Percentiles rank a stretch among this genome's conserved stretches.
phyloP scores from a whole-genome alignment of 192 early-diverging fungal species.

The Linnemannia schmuckeri region DNA sequence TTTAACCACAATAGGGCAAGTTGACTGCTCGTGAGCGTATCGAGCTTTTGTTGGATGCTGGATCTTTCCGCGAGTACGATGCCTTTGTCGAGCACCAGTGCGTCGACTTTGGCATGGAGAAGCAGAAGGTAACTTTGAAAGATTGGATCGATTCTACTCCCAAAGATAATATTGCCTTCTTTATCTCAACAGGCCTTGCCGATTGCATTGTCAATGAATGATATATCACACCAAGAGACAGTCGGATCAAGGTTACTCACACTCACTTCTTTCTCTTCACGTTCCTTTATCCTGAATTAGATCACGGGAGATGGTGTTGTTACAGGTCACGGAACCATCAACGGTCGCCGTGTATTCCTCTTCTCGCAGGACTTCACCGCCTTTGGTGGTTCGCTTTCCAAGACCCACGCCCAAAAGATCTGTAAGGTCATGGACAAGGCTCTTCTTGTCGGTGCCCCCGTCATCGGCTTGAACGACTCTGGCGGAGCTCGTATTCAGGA shows the following conservation, averaged over 20 bases:
- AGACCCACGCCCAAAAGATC: conserved; percentile 91
- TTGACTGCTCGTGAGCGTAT: conserved; percentile 94
- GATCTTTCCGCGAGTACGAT: conserved; percentile 92
- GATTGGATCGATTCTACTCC: background rate
- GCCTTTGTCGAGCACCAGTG: conserved; percentile 96
- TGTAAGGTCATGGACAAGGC: conserved; percentile 97
- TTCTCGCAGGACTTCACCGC: conserved; percentile 97
- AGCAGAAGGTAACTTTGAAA: conserved; percentile 64
- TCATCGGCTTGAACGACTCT: conserved; percentile 96
- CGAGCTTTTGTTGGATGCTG: conserved; percentile 84
- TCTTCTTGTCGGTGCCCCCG: conserved; percentile 91
- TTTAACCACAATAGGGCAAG: conserved; percentile 75
- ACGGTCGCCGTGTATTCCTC: conserved; percentile 90
- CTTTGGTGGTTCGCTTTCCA: conserved; percentile 91
- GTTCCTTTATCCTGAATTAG: conserved; percentile 31
- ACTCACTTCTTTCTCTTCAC: background rate
- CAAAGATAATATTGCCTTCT: background rate
- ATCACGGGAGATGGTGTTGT: conserved; percentile 96
- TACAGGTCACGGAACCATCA: conserved; percentile 95
- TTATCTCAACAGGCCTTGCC: background rate
- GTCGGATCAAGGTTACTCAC: background rate
- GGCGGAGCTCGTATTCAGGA: conserved; percentile 99
- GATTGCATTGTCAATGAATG: background rate
- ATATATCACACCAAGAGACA: background rate
- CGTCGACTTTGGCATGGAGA: conserved; percentile 90